Percentiles rank a stretch among this genome's conserved stretches.
These are phyloP conservation scores for Syzygium aqueum DNA, from an alignment of 345 rosid genomes.

Conservation along the genomic window DNA sequence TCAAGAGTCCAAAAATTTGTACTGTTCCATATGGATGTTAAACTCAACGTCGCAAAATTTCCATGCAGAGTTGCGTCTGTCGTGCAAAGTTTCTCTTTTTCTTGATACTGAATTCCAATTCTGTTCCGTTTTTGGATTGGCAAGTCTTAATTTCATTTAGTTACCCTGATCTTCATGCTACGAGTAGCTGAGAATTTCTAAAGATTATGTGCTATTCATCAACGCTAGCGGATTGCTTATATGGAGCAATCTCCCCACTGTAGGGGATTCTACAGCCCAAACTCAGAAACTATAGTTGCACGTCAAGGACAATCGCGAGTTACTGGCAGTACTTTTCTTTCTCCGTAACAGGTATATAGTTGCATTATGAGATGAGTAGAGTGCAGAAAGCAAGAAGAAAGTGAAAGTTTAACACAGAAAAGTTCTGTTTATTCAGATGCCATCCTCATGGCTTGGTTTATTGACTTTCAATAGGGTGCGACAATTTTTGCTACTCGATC, in stretches of 20 bases:
- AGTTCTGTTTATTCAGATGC: background rate
- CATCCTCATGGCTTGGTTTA: background rate
- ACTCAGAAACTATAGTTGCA: background rate
- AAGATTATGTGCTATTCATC: background rate
- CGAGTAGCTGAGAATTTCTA: background rate
- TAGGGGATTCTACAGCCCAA: background rate
- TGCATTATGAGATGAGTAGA: background rate
- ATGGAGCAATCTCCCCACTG: background rate
- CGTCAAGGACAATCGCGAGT: background rate
- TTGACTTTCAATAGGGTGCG: background rate
- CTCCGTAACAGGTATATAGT: background rate
- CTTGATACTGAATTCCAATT: background rate
- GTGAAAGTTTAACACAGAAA: background rate
- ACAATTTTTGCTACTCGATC: background rate
- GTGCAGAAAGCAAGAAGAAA: background rate
- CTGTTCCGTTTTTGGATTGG: background rate
- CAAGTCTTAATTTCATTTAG: background rate
- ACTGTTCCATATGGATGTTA: background rate
- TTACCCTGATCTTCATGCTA: background rate
- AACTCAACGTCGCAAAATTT: background rate
- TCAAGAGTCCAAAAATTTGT: background rate
- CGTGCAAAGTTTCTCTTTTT: background rate
- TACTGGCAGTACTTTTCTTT: background rate
- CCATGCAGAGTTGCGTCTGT: background rate
- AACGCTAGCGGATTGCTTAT: background rate